Evolutionary conservation across 1,284 basidiomycete species (phyloP).

Genomic region (Exsudoporus floridanus): DNA sequence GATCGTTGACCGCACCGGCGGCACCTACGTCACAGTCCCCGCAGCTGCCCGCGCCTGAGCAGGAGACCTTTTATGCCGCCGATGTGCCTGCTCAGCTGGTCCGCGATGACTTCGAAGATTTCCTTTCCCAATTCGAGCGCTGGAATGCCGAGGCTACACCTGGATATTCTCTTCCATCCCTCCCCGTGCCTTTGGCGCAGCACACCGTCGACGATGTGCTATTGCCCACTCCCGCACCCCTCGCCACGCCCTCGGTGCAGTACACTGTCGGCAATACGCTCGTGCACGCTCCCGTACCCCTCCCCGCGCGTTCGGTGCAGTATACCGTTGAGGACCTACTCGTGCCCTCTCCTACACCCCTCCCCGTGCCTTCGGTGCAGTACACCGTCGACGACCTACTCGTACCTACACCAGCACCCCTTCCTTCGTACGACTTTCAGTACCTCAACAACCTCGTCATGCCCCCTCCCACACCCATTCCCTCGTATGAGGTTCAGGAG

Average conservation of each 20-base stretch:
- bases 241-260: neutral
- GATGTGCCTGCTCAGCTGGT: neutral
- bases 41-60: constrained; percentile 10
- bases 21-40: neutral
- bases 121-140: neutral
- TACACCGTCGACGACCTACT: neutral
- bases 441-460: neutral
- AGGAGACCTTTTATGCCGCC: neutral
- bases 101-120: neutral
- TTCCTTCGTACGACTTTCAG: neutral
- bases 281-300: neutral
- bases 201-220: too few relatives aligned
- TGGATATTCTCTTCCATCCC: too few relatives aligned
- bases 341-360: neutral
- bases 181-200: neutral
- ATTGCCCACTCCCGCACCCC: neutral
- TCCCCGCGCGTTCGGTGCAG: neutral
- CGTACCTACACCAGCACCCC: neutral
- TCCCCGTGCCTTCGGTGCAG: too few relatives aligned
- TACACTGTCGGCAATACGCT: neutral
- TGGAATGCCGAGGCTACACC: neutral
- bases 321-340: neutral
- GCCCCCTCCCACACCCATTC: neutral
- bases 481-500: neutral
- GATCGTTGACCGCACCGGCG: neutral